Base-by-base conservation (phyloP, 2,329 filamentous ascomycete genomes). In the Hypoxylon sp. region DNA sequence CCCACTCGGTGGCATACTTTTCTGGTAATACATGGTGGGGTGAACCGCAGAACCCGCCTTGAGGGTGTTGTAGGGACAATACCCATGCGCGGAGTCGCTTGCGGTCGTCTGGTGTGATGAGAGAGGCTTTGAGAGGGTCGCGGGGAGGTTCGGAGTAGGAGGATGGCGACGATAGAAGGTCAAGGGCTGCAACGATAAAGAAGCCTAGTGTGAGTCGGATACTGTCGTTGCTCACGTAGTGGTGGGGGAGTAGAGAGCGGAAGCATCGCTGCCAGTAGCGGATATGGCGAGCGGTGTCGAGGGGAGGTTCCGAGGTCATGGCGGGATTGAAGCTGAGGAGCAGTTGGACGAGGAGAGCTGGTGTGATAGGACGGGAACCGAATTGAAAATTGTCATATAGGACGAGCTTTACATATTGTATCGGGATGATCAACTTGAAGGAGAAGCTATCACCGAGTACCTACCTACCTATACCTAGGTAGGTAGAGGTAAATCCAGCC, bases 241-340 rank as follows among this genome's bases (percentile, higher is more conserved):
- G 84, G 47, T 89, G 85, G 0, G 95, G 95, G 6, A 99, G 88
- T 65, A 90, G 85, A 22, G 89, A 90, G 75, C 90, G 91, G 68
- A 95, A 85, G 76, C 94, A 97, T 75, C 94, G 89, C 69, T 93
- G 87, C 90, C 94, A 99, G 85, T 97, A 99, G 75, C 91, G 92
- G 75, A 95, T 82, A 77, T 99, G 95, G 59, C 84, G 85, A 49
- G 86, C 81, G 60, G 83, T 87, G 74, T 91, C 81, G 65, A 91
- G 79, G 26, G 69, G 70, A 7, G 65, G 64, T 43, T 62, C 52
- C 3, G 59, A n/a, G 30, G 67, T 34, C 70, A 69, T 71, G 44
- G 22, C 44, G 41, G 6, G 22, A 7, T 41, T 19, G 15, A 6
- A 4, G n/a, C 7, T 19, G 4, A 6, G 4, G n/a, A 15, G 3